Evolutionary conservation across 768 basidiomycete species (phyloP).

Genomic region (Mycena latifolia): DNA sequence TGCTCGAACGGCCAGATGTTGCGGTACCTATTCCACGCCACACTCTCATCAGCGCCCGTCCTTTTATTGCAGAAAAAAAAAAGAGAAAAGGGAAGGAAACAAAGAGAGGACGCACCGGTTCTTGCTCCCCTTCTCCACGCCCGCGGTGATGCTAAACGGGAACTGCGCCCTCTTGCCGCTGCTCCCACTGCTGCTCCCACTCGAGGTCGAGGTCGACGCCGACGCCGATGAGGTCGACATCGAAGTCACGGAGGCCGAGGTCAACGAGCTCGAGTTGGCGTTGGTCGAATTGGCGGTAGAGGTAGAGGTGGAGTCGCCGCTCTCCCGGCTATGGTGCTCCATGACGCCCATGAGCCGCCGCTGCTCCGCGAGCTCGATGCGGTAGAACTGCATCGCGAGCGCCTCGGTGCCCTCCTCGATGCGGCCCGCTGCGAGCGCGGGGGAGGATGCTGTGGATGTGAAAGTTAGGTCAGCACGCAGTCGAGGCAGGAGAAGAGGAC

Average conservation of each 20-base stretch:
- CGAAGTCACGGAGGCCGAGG: no score
- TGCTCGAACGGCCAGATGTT: slow-evolving; percentile 99
- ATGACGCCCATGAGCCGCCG: slow-evolving; percentile 89
- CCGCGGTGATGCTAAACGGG: slow-evolving; percentile 95
- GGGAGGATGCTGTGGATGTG: slow-evolving; percentile 44
- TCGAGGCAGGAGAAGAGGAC: slow-evolving; percentile 6
- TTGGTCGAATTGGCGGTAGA: no score
- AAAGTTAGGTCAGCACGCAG: no score
- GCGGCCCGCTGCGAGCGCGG: slow-evolving; percentile 49
- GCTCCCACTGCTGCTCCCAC: slow-evolving; percentile 1
- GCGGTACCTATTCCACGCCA: slow-evolving; percentile 81
- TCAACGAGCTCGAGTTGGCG: background rate
- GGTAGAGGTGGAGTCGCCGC: no score
- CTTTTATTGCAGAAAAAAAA: no score
- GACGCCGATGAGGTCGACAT: no score
- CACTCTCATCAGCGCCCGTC: no score
- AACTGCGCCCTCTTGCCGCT: slow-evolving; percentile 48
- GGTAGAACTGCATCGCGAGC: slow-evolving; percentile 94
- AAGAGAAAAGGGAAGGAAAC: background rate
- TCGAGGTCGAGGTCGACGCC: no score
- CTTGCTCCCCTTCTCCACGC: slow-evolving; percentile 94
- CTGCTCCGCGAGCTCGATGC: slow-evolving; percentile 93
- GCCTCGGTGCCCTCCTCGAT: slow-evolving; percentile 80
- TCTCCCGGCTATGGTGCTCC: slow-evolving; percentile 88
- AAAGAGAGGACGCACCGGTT: slow-evolving; percentile 72